Evolutionary conservation across 768 basidiomycete species (phyloP).

Genomic region (Cystofilobasidium ferigula): DNA sequence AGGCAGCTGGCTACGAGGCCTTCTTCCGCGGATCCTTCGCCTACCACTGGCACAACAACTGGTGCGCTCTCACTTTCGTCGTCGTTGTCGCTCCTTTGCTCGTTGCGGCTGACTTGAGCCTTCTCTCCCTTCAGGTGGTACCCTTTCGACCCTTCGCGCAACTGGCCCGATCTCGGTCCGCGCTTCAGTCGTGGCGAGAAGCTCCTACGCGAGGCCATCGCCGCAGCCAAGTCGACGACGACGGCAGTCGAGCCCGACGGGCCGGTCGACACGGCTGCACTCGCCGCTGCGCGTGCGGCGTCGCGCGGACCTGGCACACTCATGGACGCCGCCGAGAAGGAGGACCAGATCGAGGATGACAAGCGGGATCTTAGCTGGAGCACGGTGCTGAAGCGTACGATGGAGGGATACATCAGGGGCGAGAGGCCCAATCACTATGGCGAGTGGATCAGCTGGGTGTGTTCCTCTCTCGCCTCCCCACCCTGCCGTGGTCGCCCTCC

Average conservation of each 20-base stretch:
- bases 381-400: conserved; percentile 86
- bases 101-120: not conserved
- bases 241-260: conserved; percentile 25
- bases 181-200: conserved; percentile 67
- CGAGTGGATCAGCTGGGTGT: conserved; percentile 51
- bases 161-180: conserved; percentile 85
- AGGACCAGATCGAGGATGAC: conserved; percentile 48
- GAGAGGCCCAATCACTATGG: conserved; percentile 95
- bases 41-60: conserved; percentile 93
- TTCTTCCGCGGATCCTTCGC: conserved; percentile 91
- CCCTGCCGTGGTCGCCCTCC: no score
- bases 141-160: conserved; percentile 82
- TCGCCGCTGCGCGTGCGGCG: conserved; percentile 6
- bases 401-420: conserved; percentile 81
- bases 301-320: conserved; percentile 39
- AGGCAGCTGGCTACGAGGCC: conserved; percentile 79
- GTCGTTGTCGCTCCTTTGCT: not conserved
- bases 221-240: conserved; percentile 26
- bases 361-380: conserved; percentile 80
- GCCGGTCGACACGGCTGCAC: conserved; percentile 9
- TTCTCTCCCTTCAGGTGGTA: conserved; percentile 60
- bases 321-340: conserved; percentile 33
- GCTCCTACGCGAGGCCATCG: conserved; percentile 44
- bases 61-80: conserved; percentile 44
- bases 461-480: not conserved